Conservation (phyloP, 345 rosid genomes). For the Bruguiera parviflora region DNA sequence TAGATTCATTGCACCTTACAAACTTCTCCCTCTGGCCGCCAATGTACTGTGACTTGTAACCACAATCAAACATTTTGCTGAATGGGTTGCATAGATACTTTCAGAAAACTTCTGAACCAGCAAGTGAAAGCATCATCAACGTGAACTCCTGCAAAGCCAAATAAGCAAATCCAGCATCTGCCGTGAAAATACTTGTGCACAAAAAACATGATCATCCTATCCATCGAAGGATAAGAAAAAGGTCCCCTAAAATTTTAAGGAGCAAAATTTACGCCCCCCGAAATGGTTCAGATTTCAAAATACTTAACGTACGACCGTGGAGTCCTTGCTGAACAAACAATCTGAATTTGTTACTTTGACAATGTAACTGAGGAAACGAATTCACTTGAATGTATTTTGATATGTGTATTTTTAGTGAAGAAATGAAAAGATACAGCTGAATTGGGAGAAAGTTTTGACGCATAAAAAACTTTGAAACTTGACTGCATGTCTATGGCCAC, state of each 20-base stretch:
- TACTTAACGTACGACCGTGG: too few relatives aligned
- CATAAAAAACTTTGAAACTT: too few relatives aligned
- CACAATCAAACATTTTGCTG: conserved; percentile 53
- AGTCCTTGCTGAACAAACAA: too few relatives aligned
- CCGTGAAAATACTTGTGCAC: background rate
- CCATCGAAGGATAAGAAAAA: background rate
- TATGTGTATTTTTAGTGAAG: too few relatives aligned
- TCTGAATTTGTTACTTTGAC: too few relatives aligned
- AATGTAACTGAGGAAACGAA: too few relatives aligned
- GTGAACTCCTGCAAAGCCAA: conserved; percentile 6
- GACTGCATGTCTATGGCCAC: too few relatives aligned
- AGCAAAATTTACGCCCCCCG: background rate
- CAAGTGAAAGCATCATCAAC: background rate
- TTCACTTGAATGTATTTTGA: too few relatives aligned
- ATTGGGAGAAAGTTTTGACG: too few relatives aligned
- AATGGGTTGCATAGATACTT: conserved; percentile 21
- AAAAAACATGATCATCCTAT: background rate
- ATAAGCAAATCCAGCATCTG: background rate
- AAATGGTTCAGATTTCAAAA: background rate
- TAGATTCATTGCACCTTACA: conserved; percentile 46
- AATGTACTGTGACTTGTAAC: conserved; percentile 70
- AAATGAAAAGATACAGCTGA: too few relatives aligned
- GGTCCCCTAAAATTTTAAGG: background rate
- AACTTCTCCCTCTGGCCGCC: conserved; percentile 76
- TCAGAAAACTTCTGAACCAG: conserved; percentile 1